Base-by-base conservation (phyloP, 2,329 filamentous ascomycete genomes). In the Mariannaea elegans region DNA sequence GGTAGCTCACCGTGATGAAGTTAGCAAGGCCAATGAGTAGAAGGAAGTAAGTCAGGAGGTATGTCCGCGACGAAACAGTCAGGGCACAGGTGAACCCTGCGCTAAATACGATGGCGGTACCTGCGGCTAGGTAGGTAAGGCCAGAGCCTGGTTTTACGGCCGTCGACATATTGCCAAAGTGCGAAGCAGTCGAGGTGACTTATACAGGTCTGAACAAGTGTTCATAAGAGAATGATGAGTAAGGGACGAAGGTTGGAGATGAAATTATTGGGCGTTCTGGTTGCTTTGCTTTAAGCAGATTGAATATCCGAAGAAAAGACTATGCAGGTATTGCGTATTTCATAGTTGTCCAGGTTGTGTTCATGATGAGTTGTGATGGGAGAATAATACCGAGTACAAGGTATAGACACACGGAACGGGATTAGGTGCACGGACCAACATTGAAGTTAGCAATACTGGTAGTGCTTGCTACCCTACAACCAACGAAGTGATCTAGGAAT, bases 1-100 rank as follows among this genome's bases (percentile, higher is more conserved):
- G 3, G 47, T 19, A 19, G 19, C 70, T 56, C 65, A 77, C 77
- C 27, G 73, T 72, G 24, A 72, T 39, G 47, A 75, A 76, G 46
- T 76, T 67, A 52, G 63, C 13, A 2, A 72, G 48, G 18, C 52
- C 51, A n/a, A 72, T 57, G 39, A 66, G 18, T 2, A 65, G 41
- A 5, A 71, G 39, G 24, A 73, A 14, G 24, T 54, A 51, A 0
- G 66, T 64, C 9, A 67, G 44, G 29, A 66, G 49, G 21, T 60
- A 14, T n/a, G 27, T 42, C 52, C 51, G 44, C 4, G 48, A 46
- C 12, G 58, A 57, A 16, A 55, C 51, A n/a, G 34, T 21, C 9
- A 60, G 16, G 31, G 63, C 8, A 13, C 57, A 36, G 3, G 52
- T 18, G 9, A 44, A n/a, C 5, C 45, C 50, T 14, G 62, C 18